Base-by-base conservation (phyloP, 1,139 yeast genomes). In the Pichia sp. region DNA sequence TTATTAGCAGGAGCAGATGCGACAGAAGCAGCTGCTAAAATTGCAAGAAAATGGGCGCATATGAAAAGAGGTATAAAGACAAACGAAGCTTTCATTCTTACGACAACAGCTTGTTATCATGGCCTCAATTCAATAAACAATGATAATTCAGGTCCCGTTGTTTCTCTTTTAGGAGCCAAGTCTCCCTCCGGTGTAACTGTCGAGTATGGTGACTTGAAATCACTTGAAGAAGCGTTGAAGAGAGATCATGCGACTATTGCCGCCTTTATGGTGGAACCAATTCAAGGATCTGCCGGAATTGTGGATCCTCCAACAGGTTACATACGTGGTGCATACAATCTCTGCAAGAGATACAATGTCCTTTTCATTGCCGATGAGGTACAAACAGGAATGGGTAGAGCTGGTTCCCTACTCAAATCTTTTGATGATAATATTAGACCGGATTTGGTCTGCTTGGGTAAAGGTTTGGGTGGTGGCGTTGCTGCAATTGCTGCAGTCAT, bases 261-360 rank as follows among this genome's bases (percentile, higher is more conserved):
- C 6, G 53, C 49, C 29, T 76, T 88, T 47, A 66, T 88, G 50
- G 75, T 88, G 50, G 97, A 88, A 64, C 96, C 96, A 44, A 87
- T 88, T 53, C 97, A 88, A 63, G 97, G 97, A 58, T 96, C 88
- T 61, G 96, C 96, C 24, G 97, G 97, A 50, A 87, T 87, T 49
- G 91, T 87, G 22, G 96, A 86, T 19, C 96, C 97, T 37, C 93
- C 91, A 45, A 65, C 60, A 35, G 94, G 74, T 53, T 87, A 87
- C 66, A 71, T 88, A 47, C 63, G 78, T 38, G 64, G 69, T 49
- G 95, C 87, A 22, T 74, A 74, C 49, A 74, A 65, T 40, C 69
- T 88, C 45, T 86, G 96, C 66, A 76, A 75, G 55, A 65, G 86
- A 63, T 70, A 87, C 70, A 86, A 88, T 54, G 86, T 84, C 16